Percentiles rank a stretch among this genome's conserved stretches.
Conservation (phyloP, 208 protist genomes). For the Leishmania gerbilli region DNA sequence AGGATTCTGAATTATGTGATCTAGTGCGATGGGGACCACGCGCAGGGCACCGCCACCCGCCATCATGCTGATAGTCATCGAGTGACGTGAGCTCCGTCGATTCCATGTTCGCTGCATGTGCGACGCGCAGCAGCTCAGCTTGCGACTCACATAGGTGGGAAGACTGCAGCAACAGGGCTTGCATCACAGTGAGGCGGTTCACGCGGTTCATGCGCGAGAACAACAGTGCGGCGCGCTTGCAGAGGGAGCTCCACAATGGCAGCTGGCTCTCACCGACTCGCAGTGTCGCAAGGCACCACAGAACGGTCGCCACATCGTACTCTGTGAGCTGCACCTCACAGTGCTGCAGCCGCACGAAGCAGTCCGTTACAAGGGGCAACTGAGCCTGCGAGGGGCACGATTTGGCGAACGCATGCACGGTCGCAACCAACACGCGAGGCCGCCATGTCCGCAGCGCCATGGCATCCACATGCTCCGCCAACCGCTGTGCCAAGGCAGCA, state of each 20-base stretch:
- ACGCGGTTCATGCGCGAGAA: conserved; percentile 39
- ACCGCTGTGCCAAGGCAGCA: conserved; percentile 26
- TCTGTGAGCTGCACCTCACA: conserved; percentile 50
- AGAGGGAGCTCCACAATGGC: conserved; percentile 57
- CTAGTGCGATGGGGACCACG: not conserved
- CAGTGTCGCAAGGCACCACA: conserved; percentile 74
- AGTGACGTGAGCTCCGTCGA: not conserved
- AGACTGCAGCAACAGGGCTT: conserved; percentile 50
- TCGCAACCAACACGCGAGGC: conserved; percentile 44
- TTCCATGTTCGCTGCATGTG: conserved; percentile 1
- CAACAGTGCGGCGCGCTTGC: conserved; percentile 46
- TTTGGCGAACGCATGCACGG: conserved; percentile 63
- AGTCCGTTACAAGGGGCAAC: conserved; percentile 37
- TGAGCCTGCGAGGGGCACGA: conserved; percentile 26
- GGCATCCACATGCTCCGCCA: conserved; percentile 41
- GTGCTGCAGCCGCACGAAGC: conserved; percentile 44
- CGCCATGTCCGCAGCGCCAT: conserved; percentile 47
- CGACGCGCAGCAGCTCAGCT: conserved; percentile 26
- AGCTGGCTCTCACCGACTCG: conserved; percentile 16
- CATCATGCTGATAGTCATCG: not conserved
- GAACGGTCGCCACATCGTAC: conserved; percentile 42
- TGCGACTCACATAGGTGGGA: conserved; percentile 27
- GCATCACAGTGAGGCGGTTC: conserved; percentile 46
- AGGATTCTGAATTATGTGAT: not conserved
- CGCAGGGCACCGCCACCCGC: not conserved